A percentile compares a stretch with the other conserved stretches of the same genome.
Evolutionary conservation across 768 basidiomycete species (phyloP).

Genomic region (Hortiboletus campestris): DNA sequence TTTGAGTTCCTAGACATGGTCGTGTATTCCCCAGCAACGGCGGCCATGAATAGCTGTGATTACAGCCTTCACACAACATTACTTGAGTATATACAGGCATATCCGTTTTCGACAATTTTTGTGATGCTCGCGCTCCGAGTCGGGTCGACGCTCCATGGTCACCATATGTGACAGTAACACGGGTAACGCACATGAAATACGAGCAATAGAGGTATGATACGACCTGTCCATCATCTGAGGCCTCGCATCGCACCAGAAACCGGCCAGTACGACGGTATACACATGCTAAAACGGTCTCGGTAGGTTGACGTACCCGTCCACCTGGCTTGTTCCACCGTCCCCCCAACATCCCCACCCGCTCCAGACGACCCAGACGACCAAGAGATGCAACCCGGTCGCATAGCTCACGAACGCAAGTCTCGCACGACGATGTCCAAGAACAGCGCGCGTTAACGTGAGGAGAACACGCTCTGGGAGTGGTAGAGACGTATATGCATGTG

Average conservation of each 20-base stretch:
- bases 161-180: too few species aligned
- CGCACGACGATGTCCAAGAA: constrained; percentile 88
- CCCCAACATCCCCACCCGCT: constrained; percentile 62
- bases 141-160: too few species aligned
- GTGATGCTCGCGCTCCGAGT: too few species aligned
- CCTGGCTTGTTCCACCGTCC: constrained; percentile 34
- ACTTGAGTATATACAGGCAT: too few species aligned
- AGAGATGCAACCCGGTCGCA: constrained; percentile 72
- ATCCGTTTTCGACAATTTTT: too few species aligned
- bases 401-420: constrained; percentile 88
- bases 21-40: too few species aligned
- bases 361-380: constrained; percentile 70
- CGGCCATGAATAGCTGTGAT: too few species aligned
- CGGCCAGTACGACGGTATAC: not conserved
- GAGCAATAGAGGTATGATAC: not conserved
- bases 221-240: too few species aligned
- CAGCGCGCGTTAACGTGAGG: constrained; percentile 76
- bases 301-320: constrained; percentile 7
- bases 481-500: constrained; percentile 86
- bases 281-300: constrained; percentile 17
- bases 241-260: not conserved
- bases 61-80: too few species aligned
- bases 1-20: too few species aligned
- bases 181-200: not conserved
- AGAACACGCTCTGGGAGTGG: constrained; percentile 91